phyloP scores from a whole-genome alignment of 2,329 filamentous ascomycete genomes.

The Aspergillus sp. region DNA sequence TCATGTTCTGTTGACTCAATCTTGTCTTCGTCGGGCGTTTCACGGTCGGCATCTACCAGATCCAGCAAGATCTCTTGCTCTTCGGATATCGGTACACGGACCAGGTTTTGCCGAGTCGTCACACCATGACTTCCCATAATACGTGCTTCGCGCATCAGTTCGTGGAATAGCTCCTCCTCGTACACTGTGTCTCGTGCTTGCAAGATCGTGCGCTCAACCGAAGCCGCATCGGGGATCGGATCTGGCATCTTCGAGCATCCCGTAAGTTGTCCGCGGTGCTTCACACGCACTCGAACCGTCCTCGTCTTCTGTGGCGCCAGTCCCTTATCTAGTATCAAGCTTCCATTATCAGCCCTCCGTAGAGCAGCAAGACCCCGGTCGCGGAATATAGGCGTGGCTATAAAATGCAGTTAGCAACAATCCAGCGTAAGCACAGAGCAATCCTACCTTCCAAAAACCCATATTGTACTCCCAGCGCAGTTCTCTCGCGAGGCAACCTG shows the following conservation, averaged over 20 bases:
- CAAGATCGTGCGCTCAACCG: constrained; percentile 40
- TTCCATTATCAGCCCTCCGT: constrained; percentile 71
- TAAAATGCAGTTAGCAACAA: constrained; percentile 2
- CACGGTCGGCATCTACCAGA: constrained; percentile 61
- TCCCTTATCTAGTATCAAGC: constrained; percentile 70
- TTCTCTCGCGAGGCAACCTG: constrained; percentile 69
- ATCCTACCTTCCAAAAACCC: constrained; percentile 74
- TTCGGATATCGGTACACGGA: constrained; percentile 58
- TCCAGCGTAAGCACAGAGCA: background rate
- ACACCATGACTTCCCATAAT: constrained; percentile 71
- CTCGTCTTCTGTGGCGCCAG: constrained; percentile 52
- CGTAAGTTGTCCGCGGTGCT: constrained; percentile 57
- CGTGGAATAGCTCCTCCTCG: constrained; percentile 80
- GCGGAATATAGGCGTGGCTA: constrained; percentile 59
- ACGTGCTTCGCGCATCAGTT: constrained; percentile 80
- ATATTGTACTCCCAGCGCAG: constrained; percentile 81
- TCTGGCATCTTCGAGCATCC: constrained; percentile 51
- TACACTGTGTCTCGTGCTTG: constrained; percentile 54
- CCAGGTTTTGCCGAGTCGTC: constrained; percentile 58
- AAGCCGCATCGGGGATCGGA: constrained; percentile 24
- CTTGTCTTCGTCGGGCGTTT: constrained; percentile 32
- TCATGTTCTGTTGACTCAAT: constrained; percentile 27
- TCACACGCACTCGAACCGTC: constrained; percentile 68
- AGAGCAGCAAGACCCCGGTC: constrained; percentile 79
- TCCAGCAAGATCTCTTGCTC: constrained; percentile 66